These are phyloP conservation scores for Thelonectria discophora DNA, from an alignment of 2,329 filamentous ascomycete genomes.

Conservation along the genomic window DNA sequence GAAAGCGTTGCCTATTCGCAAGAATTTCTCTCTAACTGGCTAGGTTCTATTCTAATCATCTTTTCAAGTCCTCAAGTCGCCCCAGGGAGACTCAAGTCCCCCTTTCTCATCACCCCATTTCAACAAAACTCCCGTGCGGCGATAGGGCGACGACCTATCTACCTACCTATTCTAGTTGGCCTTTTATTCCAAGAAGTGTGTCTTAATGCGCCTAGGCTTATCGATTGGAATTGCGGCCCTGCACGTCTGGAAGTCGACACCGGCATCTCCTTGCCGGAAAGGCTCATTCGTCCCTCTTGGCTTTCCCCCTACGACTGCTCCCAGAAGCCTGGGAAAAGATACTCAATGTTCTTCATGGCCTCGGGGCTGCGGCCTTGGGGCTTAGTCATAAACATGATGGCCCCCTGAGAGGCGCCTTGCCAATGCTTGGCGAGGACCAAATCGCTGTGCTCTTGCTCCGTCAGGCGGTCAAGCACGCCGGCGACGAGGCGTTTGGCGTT, in stretches of 20 bases:
- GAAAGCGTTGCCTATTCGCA: constrained; percentile 12
- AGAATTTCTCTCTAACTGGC: constrained; percentile 19
- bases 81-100: background rate
- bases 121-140: too few species aligned
- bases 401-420: constrained; percentile 78
- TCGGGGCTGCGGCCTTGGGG: constrained; percentile 76
- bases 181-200: background rate
- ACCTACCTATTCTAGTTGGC: constrained; percentile 14
- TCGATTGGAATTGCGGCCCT: background rate
- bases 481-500: constrained; percentile 88
- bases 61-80: constrained; percentile 1
- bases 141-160: constrained; percentile 1
- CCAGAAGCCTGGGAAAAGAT: constrained; percentile 87
- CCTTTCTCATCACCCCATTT: background rate
- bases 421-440: constrained; percentile 84
- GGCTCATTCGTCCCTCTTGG: background rate
- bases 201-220: background rate
- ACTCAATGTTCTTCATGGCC: constrained; percentile 81
- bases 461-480: constrained; percentile 86
- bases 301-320: constrained; percentile 42
- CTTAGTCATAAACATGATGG: constrained; percentile 84
- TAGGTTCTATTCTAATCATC: constrained; percentile 28
- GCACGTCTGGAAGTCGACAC: background rate
- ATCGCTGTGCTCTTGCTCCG: constrained; percentile 77
- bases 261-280: constrained; percentile 6